Conservation (phyloP, 306 rosid species). For the Malus orientalis region DNA sequence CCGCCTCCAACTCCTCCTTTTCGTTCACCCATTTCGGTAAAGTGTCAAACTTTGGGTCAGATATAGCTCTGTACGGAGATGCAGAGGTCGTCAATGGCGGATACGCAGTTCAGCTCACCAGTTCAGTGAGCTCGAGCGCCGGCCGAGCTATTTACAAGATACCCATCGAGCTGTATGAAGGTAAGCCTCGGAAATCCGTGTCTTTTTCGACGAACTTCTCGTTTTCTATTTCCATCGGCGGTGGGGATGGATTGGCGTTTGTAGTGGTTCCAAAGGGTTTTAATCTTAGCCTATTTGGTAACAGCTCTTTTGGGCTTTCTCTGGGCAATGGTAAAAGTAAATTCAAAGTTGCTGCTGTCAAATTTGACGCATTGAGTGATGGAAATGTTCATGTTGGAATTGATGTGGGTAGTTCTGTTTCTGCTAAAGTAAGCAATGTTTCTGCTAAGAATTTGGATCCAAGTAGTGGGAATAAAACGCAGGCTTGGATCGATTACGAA, state of each 20-base stretch:
- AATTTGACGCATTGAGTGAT: conserved; percentile 37
- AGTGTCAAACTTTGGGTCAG: conserved; percentile 46
- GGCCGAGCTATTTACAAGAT: conserved; percentile 58
- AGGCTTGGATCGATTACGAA: conserved; percentile 86
- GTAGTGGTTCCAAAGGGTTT: conserved; percentile 53
- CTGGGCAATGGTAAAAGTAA: conserved; percentile 27
- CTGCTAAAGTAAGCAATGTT: conserved; percentile 32
- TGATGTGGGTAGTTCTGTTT: conserved; percentile 42
- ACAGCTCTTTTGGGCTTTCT: conserved; percentile 41
- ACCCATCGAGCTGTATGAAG: conserved; percentile 57
- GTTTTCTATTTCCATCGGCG: conserved; percentile 42
- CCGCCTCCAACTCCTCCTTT: conserved; percentile 40
- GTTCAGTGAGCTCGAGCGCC: conserved; percentile 29
- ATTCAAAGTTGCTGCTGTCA: conserved; percentile 29
- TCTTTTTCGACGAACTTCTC: conserved; percentile 72
- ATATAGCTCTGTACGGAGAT: conserved; percentile 53
- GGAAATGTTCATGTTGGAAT: conserved; percentile 39
- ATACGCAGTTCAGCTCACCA: conserved; percentile 48
- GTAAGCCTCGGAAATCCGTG: conserved; percentile 41
- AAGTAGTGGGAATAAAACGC: conserved; percentile 31
- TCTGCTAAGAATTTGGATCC: conserved; percentile 31
- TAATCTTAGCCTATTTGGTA: conserved; percentile 35
- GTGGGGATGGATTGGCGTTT: conserved; percentile 63
- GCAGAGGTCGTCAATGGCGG: conserved; percentile 53
- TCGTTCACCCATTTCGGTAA: conserved; percentile 49